A percentile compares a stretch with the other conserved stretches of the same genome.
Evolutionary conservation across 2,329 filamentous ascomycete genomes (phyloP).

Genomic region (Elsinoe batatas): DNA sequence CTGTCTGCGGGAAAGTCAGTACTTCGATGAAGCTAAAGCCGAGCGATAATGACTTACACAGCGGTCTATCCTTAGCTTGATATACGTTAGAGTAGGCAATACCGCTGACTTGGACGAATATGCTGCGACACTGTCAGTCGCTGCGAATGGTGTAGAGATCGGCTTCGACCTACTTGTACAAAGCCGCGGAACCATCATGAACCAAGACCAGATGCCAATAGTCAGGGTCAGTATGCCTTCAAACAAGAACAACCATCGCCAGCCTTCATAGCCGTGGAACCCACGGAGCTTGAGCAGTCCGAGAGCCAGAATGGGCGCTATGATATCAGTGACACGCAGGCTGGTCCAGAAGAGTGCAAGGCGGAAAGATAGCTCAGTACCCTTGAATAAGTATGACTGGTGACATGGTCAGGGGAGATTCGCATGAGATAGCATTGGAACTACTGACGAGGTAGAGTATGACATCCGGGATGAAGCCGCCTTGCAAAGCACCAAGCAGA

Average conservation of each 20-base stretch:
- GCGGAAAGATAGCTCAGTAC: conserved; percentile 56
- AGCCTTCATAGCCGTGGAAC: conserved; percentile 31
- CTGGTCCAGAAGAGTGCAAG: conserved; percentile 63
- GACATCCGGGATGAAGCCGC: conserved; percentile 52
- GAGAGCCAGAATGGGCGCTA: conserved; percentile 47
- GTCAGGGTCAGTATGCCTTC: conserved; percentile 41
- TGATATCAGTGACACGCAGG: conserved; percentile 47
- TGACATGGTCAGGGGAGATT: not conserved
- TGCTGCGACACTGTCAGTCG: conserved; percentile 29
- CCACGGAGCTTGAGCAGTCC: conserved; percentile 40
- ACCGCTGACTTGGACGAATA: conserved; percentile 39
- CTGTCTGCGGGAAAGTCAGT: conserved; percentile 19
- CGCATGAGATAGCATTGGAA: not conserved
- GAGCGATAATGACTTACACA: conserved; percentile 19
- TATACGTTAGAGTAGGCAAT: conserved; percentile 42
- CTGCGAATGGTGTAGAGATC: not conserved
- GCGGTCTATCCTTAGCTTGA: conserved; percentile 36
- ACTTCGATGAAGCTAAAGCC: too few species aligned
- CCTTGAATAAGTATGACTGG: conserved; percentile 62
- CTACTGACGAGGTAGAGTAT: conserved; percentile 47
- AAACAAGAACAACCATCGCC: conserved; percentile 47
- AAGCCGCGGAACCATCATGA: conserved; percentile 47
- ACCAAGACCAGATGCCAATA: conserved; percentile 46
- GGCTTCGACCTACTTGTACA: conserved; percentile 29
- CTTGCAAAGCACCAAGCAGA: conserved; percentile 36